A percentile compares a stretch with the other conserved stretches of the same genome.
phyloP scores from a whole-genome alignment of 768 basidiomycete genomes.

The Serendipita vermifera region DNA sequence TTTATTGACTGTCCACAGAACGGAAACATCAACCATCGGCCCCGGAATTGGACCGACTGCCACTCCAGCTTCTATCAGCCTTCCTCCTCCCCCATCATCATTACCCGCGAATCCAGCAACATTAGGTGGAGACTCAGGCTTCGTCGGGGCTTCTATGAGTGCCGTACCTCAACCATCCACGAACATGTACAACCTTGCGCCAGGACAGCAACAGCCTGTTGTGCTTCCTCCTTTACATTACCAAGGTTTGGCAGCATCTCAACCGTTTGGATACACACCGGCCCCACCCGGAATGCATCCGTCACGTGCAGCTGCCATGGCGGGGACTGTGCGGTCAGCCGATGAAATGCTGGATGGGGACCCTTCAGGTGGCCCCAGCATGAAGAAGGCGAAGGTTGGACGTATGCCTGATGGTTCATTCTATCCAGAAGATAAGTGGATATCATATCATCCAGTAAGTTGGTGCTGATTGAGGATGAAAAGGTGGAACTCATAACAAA shows the following conservation, averaged over 20 bases:
- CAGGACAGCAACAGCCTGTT: constrained; percentile 43
- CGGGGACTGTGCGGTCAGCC: constrained; percentile 62
- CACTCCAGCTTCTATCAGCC: constrained; percentile 43
- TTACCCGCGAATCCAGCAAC: constrained; percentile 46
- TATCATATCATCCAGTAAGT: constrained; percentile 13
- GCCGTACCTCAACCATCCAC: constrained; percentile 89
- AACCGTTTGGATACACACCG: constrained; percentile 70
- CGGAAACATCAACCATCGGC: constrained; percentile 16
- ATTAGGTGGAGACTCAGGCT: constrained; percentile 34
- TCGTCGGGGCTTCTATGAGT: constrained; percentile 63
- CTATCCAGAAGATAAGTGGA: constrained; percentile 53
- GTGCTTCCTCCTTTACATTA: constrained; percentile 80
- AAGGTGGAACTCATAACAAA: too few species aligned
- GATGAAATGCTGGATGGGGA: constrained; percentile 63
- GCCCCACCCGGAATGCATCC: constrained; percentile 56
- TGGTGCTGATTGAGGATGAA: background rate
- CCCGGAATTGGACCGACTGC: constrained; percentile 68
- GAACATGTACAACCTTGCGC: constrained; percentile 40
- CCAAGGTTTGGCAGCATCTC: constrained; percentile 61
- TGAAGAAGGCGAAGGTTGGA: constrained; percentile 78
- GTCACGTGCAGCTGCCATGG: constrained; percentile 48
- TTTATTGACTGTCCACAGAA: constrained; percentile 5
- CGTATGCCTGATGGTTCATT: constrained; percentile 73
- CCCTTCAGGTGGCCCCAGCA: constrained; percentile 51
- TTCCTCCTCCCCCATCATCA: constrained; percentile 58